A percentile compares a stretch with the other conserved stretches of the same genome.
phyloP scores from a whole-genome alignment of 257 asterid species.

The Prunella vulgaris region DNA sequence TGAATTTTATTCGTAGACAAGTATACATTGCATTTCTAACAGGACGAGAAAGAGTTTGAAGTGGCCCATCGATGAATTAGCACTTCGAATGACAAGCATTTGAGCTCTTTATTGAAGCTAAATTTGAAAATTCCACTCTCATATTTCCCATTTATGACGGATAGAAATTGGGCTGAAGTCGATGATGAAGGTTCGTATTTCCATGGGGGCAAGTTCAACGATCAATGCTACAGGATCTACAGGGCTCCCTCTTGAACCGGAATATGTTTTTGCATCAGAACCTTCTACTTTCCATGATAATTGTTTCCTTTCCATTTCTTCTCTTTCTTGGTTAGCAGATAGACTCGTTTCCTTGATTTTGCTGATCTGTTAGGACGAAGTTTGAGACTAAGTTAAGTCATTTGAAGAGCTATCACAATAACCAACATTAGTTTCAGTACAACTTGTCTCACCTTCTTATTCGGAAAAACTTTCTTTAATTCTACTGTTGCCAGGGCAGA shows the following conservation, averaged over 20 bases:
- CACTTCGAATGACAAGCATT: neutral
- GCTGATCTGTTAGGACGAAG: conserved; percentile 37
- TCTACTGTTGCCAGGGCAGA: conserved; percentile 68
- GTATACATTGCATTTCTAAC: too few relatives aligned
- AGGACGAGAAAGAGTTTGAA: too few relatives aligned
- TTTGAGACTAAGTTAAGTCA: neutral
- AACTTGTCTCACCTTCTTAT: conserved; percentile 49
- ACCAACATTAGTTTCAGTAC: neutral
- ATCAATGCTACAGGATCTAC: conserved; percentile 51
- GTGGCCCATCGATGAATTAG: neutral
- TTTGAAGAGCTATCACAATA: neutral
- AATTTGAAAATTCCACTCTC: neutral
- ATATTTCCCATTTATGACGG: conserved; percentile 12
- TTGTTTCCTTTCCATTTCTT: conserved; percentile 68
- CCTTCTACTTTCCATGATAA: conserved; percentile 63
- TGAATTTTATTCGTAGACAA: too few relatives aligned
- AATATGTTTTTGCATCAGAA: conserved; percentile 19
- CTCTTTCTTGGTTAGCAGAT: conserved; percentile 76
- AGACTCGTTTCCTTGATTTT: conserved; percentile 54
- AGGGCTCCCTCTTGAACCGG: conserved; percentile 51
- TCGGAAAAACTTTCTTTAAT: conserved; percentile 60
- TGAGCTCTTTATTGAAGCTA: neutral
- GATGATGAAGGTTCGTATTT: conserved; percentile 71
- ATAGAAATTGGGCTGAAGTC: conserved; percentile 31
- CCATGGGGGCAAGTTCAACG: conserved; percentile 85